These are phyloP conservation scores for Orbilia ellipsospora DNA, from an alignment of 2,329 filamentous ascomycete genomes.

Conservation along the genomic window DNA sequence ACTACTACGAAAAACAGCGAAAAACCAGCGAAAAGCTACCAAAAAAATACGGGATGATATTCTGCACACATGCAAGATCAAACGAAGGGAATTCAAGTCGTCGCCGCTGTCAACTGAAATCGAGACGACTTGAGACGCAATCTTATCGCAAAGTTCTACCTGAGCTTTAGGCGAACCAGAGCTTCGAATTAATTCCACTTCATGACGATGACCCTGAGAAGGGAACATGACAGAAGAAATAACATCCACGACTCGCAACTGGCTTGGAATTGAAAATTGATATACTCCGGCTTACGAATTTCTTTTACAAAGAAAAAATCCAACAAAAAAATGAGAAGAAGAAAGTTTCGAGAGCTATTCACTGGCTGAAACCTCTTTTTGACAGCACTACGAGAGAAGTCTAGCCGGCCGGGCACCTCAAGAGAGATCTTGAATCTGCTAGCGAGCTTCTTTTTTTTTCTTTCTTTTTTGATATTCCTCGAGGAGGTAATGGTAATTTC, in stretches of 20 bases:
- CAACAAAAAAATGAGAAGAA: neutral
- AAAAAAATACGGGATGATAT: slow-evolving; percentile 4
- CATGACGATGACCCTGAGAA: slow-evolving; percentile 13
- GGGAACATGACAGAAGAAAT: slow-evolving; percentile 8
- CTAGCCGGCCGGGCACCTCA: neutral
- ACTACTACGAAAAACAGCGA: neutral
- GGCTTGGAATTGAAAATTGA: neutral
- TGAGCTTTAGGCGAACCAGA: neutral
- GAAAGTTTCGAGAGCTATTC: no score
- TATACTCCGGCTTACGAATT: slow-evolving; percentile 2
- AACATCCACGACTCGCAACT: neutral
- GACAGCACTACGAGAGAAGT: no score
- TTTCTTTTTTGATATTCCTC: neutral
- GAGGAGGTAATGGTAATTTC: no score
- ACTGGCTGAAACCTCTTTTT: no score
- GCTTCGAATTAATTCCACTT: neutral
- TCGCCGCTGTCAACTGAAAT: no score
- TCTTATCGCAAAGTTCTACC: no score
- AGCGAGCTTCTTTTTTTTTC: neutral
- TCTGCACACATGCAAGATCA: no score
- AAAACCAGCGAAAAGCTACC: slow-evolving; percentile 4
- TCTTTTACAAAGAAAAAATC: neutral
- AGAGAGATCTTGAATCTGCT: neutral
- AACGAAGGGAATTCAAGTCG: no score
- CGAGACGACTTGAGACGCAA: no score